Conservation (phyloP, 2,329 filamentous ascomycete species). For the Claviceps sp. region DNA sequence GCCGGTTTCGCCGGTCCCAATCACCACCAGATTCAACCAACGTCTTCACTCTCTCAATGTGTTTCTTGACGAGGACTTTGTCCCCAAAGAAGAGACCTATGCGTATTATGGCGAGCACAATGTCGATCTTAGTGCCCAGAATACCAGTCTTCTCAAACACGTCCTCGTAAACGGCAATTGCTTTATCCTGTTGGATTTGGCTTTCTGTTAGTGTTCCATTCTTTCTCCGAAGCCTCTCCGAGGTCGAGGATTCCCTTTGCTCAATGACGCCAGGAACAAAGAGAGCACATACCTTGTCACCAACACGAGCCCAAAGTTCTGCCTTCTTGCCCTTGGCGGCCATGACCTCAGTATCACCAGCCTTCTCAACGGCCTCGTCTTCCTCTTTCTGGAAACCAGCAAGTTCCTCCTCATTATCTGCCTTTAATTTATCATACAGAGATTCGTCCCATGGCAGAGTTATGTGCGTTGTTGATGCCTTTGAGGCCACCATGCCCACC, state of each 20-base stretch:
- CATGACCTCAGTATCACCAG: constrained; percentile 89
- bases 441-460: constrained; percentile 83
- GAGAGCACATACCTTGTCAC: constrained; percentile 63
- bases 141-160: constrained; percentile 96
- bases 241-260: background rate
- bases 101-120: constrained; percentile 91
- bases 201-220: background rate
- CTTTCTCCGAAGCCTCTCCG: background rate
- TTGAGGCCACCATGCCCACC: constrained; percentile 63
- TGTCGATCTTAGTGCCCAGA: constrained; percentile 90
- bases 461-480: constrained; percentile 48
- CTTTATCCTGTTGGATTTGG: constrained; percentile 58
- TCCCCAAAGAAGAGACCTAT: constrained; percentile 94
- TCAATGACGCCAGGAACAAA: background rate
- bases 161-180: constrained; percentile 81
- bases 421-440: constrained; percentile 64
- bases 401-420: constrained; percentile 66
- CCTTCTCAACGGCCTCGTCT: constrained; percentile 89
- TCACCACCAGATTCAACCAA: constrained; percentile 92
- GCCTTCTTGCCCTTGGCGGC: constrained; percentile 87
- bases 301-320: constrained; percentile 90
- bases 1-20: constrained; percentile 94
- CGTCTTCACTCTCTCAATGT: constrained; percentile 75
- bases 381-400: constrained; percentile 71
- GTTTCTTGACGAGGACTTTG: constrained; percentile 83